These are phyloP conservation scores for Desmodesmus armatus DNA, from an alignment of 139 green algal genomes.

Conservation along the genomic window DNA sequence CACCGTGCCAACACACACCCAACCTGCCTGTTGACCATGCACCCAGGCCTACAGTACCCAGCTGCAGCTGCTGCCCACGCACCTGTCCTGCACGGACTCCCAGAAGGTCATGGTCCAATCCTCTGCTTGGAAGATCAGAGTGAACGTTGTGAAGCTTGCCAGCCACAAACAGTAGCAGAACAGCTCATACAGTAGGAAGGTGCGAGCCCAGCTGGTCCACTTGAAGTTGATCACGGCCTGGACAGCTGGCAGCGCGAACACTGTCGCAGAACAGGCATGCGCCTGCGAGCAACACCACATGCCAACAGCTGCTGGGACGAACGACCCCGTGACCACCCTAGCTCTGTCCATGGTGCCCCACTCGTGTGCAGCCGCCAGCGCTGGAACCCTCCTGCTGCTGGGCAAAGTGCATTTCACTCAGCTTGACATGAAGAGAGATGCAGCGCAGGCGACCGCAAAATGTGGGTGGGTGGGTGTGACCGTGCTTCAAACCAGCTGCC, in stretches of 20 bases:
- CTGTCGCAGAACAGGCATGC: slow-evolving; percentile 49
- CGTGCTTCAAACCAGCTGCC: no score
- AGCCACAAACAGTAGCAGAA: slow-evolving; percentile 60
- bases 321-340: no score
- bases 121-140: slow-evolving; percentile 59
- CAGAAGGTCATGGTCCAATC: slow-evolving; percentile 34
- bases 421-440: no score
- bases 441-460: no score
- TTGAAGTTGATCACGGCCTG: slow-evolving; percentile 54
- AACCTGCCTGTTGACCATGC: no score
- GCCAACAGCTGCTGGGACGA: no score
- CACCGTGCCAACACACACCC: no score
- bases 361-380: neutral
- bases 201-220: slow-evolving; percentile 55
- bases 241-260: slow-evolving; percentile 65
- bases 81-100: slow-evolving; percentile 35
- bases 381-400: neutral
- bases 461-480: no score
- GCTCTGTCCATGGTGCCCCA: neutral
- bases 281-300: slow-evolving; percentile 27
- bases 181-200: slow-evolving; percentile 65
- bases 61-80: neutral
- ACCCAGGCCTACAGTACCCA: slow-evolving; percentile 14
- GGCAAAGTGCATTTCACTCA: no score
- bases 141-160: slow-evolving; percentile 56